A percentile compares a stretch with the other conserved stretches of the same genome.
Evolutionary conservation across 371 early-diverging fungal genomes (phyloP).

Genomic region (Syncephalastrum monosporum): DNA sequence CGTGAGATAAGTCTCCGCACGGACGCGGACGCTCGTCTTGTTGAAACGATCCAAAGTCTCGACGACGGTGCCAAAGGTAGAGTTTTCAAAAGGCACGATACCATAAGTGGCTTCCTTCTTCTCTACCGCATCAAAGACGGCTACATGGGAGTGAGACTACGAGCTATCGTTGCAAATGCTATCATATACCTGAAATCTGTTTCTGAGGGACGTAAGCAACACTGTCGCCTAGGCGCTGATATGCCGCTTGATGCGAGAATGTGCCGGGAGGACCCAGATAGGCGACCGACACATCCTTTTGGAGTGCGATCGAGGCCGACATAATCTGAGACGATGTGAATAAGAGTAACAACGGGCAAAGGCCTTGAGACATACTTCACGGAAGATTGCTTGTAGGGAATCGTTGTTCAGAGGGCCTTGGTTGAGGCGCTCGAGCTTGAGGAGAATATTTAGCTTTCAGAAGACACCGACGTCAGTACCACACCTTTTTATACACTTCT

Average conservation of each 20-base stretch:
- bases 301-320: conserved; percentile 87
- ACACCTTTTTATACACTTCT: conserved; percentile 64
- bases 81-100: conserved; percentile 95
- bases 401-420: conserved; percentile 78
- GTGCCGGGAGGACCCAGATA: conserved; percentile 93
- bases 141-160: conserved; percentile 18
- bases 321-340: conserved; percentile 55
- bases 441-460: not conserved
- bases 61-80: conserved; percentile 83
- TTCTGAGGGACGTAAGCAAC: conserved; percentile 71
- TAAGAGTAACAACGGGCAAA: not conserved
- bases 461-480: not conserved
- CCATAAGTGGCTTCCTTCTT: conserved; percentile 81
- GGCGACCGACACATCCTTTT: conserved; percentile 79
- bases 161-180: not conserved
- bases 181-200: conserved; percentile 50
- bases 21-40: conserved; percentile 52
- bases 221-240: conserved; percentile 77
- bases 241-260: conserved; percentile 93
- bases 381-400: conserved; percentile 79
- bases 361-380: conserved; percentile 52
- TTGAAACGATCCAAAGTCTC: conserved; percentile 82
- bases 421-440: conserved; percentile 63
- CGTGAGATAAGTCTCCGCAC: conserved; percentile 67
- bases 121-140: conserved; percentile 82